Percentiles rank a stretch among this genome's conserved stretches.
phyloP scores from a whole-genome alignment of 371 early-diverging fungal genomes.

The Mortierella sp. region DNA sequence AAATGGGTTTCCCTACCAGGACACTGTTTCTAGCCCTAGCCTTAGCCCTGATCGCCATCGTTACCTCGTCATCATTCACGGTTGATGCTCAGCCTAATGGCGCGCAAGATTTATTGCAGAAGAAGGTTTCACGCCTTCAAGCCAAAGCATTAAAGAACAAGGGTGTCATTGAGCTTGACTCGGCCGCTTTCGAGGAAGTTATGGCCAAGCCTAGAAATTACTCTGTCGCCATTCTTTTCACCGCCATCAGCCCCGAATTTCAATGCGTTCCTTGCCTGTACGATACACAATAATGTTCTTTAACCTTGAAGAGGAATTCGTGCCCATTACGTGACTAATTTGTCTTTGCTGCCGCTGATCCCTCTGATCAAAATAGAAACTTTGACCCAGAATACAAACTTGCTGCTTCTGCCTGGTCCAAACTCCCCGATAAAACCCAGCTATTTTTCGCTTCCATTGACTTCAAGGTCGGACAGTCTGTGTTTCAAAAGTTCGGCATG shows the following conservation, averaged over 20 bases:
- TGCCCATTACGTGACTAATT: neutral
- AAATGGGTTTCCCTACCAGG: constrained; percentile 42
- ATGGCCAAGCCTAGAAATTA: constrained; percentile 84
- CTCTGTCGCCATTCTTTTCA: constrained; percentile 80
- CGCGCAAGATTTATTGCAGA: constrained; percentile 24
- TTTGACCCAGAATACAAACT: constrained; percentile 80
- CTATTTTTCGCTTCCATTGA: constrained; percentile 82
- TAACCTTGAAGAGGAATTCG: neutral
- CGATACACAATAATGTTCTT: neutral
- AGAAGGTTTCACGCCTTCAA: constrained; percentile 54
- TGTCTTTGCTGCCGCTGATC: neutral
- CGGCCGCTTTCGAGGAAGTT: constrained; percentile 70
- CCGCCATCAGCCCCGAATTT: constrained; percentile 77
- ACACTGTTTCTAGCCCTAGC: constrained; percentile 26
- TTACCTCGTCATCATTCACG: constrained; percentile 17
- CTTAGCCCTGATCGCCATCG: constrained; percentile 30
- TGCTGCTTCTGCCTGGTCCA: constrained; percentile 72
- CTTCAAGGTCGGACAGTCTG: constrained; percentile 77
- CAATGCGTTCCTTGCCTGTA: constrained; percentile 85
- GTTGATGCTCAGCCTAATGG: constrained; percentile 28
- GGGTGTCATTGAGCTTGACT: constrained; percentile 71
- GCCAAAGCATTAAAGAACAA: constrained; percentile 58
- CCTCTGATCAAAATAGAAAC: constrained; percentile 61
- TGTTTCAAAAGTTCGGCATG: constrained; percentile 75
- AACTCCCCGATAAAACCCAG: constrained; percentile 58